phyloP scores from a whole-genome alignment of 2,329 filamentous ascomycete species.

The Monilinia fructicola region DNA sequence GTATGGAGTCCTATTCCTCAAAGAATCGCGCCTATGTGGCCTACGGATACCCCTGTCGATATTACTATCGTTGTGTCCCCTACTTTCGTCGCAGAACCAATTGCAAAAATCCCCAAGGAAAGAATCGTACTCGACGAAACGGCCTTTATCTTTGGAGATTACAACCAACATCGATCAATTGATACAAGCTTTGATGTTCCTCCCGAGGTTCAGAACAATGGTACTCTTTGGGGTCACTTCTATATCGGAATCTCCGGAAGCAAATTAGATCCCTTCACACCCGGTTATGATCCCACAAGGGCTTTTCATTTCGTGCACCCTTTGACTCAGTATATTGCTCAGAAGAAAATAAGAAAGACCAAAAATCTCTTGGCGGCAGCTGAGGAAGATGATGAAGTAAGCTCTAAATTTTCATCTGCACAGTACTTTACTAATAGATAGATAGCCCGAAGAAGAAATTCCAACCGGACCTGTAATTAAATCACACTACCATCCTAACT shows the following conservation, averaged over 20 bases:
- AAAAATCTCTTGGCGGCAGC: slow-evolving; percentile 71
- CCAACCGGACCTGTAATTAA: slow-evolving; percentile 67
- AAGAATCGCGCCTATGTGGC: slow-evolving; percentile 84
- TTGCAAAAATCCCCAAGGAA: slow-evolving; percentile 64
- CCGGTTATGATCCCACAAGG: slow-evolving; percentile 69
- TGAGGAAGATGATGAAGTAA: slow-evolving; percentile 50
- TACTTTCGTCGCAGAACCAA: slow-evolving; percentile 65
- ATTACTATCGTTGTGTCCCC: slow-evolving; percentile 82
- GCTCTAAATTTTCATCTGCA: slow-evolving; percentile 35
- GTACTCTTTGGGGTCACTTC: slow-evolving; percentile 93
- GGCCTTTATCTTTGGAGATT: slow-evolving; percentile 76
- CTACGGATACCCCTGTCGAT: slow-evolving; percentile 73
- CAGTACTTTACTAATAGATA: slow-evolving; percentile 46
- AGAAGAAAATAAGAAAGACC: slow-evolving; percentile 87
- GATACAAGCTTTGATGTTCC: slow-evolving; percentile 79
- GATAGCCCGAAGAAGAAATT: slow-evolving; percentile 49
- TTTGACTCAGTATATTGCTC: slow-evolving; percentile 83
- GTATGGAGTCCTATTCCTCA: slow-evolving; percentile 65
- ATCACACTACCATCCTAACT: slow-evolving; percentile 94
- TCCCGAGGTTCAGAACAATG: slow-evolving; percentile 79
- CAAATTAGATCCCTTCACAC: slow-evolving; percentile 70
- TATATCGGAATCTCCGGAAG: slow-evolving; percentile 77
- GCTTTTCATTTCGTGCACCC: slow-evolving; percentile 85
- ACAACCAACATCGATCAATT: slow-evolving; percentile 72
- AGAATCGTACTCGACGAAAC: slow-evolving; percentile 77